A percentile compares a stretch with the other conserved stretches of the same genome.
Conservation (phyloP, 1,284 basidiomycete species). For the Ceratobasidium sp. region DNA sequence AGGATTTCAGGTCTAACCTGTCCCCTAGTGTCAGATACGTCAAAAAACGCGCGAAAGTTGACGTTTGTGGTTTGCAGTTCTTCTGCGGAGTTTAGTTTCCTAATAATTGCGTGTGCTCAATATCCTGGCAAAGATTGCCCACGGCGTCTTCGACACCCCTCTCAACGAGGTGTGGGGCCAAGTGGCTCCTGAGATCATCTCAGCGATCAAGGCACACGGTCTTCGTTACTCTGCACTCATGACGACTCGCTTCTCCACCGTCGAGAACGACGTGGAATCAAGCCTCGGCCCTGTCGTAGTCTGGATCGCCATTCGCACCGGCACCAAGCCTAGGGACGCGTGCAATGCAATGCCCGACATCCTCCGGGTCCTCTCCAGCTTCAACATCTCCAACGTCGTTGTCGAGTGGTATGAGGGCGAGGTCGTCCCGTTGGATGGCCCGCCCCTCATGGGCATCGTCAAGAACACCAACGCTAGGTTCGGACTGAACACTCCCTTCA, state of each 20-base stretch:
- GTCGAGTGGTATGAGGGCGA: constrained; percentile 51
- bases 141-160: constrained; percentile 58
- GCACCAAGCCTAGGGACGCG: constrained; percentile 50
- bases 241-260: constrained; percentile 52
- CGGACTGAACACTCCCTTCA: too few species aligned
- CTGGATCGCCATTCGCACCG: constrained; percentile 50
- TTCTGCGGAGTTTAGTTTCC: too few species aligned
- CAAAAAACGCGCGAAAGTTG: too few species aligned
- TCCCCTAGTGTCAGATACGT: too few species aligned
- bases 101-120: constrained; percentile 27
- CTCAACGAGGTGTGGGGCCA: constrained; percentile 54
- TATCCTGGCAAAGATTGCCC: constrained; percentile 57
- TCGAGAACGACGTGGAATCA: constrained; percentile 48
- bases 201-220: constrained; percentile 46
- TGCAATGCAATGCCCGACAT: constrained; percentile 52
- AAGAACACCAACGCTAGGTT: constrained; percentile 34
- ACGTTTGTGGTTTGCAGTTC: too few species aligned
- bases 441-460: constrained; percentile 27
- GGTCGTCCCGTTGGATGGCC: constrained; percentile 13
- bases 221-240: constrained; percentile 53
- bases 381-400: constrained; percentile 46
- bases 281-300: constrained; percentile 52
- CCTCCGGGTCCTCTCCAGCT: constrained; percentile 46
- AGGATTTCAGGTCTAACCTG: too few species aligned
- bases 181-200: constrained; percentile 50